Evolutionary conservation across 2,329 filamentous ascomycete genomes (phyloP), one percentile per base, ranked within the genome.

Genomic region (Rhynchosporium agropyri): DNA sequence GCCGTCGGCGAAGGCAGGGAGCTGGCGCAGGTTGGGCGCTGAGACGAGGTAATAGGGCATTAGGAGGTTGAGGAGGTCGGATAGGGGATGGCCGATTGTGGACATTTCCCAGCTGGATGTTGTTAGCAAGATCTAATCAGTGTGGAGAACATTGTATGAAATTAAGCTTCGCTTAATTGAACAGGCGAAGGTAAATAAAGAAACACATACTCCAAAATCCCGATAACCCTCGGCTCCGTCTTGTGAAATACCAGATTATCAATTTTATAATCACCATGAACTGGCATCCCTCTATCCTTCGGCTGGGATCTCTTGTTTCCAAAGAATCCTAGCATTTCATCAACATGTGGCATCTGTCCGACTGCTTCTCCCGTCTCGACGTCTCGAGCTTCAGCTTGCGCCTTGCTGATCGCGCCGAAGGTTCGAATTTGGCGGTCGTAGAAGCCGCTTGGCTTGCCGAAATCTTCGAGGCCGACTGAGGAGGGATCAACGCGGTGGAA

Each of bases 211-310:
- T 99, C 95, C 5, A 98, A 79, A 60, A 98, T 92, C 3, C 94
- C 95, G 76, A 98, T 93, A 12, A 98, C 93, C 59, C 88, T 82
- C 5, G 93, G 87, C 75, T 94, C 89, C 0, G 90, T 93, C 78
- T 90, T 90, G 79, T 97, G 91, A 76, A 96, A 99, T 46, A 95
- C 87, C 68, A 94, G 76, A 71, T 95, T 95, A 76, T 95, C 90
- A 72, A 94, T 96, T 80, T 98, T 99, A 81, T 94, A 99, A 76
- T 99, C 95, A 42, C 95, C 95, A 73, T 98, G 95, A 36, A 98
- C 88, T 66, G 97, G 83, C 4, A 88, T 89, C 28, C 84, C 87
- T 65, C 90, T 82, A 74, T 98, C 94, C 65, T 82, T 79, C 0
- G 94, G 94, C 77, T 94, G 91, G 56, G 81, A 82, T 62, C 76